These are phyloP conservation scores for Canavalia gladiata DNA, from an alignment of 306 rosid species.

Conservation along the genomic window DNA sequence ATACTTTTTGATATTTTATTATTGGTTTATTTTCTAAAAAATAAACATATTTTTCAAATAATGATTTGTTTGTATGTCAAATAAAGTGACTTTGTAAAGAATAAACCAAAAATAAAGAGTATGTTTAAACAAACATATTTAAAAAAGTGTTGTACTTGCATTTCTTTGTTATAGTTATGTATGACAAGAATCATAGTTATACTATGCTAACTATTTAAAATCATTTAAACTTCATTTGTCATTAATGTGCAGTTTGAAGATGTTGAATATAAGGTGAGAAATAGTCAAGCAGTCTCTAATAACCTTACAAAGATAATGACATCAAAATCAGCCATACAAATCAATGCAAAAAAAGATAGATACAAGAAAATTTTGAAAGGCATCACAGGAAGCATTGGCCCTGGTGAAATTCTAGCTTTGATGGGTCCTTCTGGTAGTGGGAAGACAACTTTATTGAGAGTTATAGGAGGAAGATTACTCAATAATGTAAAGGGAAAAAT, in stretches of 20 bases:
- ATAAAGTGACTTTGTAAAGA: background rate
- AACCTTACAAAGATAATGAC: conserved; percentile 66
- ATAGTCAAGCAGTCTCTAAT: conserved; percentile 50
- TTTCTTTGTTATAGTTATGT: too few species aligned
- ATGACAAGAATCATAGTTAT: background rate
- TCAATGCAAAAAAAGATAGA: conserved; percentile 59
- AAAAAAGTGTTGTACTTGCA: too few species aligned
- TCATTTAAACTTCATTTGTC: conserved; percentile 5
- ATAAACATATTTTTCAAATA: too few species aligned
- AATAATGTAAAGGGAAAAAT: conserved; percentile 82
- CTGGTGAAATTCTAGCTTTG: conserved; percentile 93
- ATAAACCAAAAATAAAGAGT: background rate
- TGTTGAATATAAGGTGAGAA: conserved; percentile 81
- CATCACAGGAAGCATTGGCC: conserved; percentile 92
- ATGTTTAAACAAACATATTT: too few species aligned
- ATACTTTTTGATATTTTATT: background rate
- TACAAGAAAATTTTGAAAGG: conserved; percentile 83
- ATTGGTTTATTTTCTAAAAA: background rate
- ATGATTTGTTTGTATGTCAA: too few species aligned
- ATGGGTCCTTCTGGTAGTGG: conserved; percentile 99
- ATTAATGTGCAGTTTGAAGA: conserved; percentile 83
- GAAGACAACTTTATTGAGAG: conserved; percentile 90
- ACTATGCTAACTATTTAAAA: background rate
- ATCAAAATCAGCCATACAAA: conserved; percentile 63
- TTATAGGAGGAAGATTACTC: conserved; percentile 80